A percentile compares a stretch with the other conserved stretches of the same genome.
Conservation (phyloP, 2,329 filamentous ascomycete species). For the Penicillium sp. region DNA sequence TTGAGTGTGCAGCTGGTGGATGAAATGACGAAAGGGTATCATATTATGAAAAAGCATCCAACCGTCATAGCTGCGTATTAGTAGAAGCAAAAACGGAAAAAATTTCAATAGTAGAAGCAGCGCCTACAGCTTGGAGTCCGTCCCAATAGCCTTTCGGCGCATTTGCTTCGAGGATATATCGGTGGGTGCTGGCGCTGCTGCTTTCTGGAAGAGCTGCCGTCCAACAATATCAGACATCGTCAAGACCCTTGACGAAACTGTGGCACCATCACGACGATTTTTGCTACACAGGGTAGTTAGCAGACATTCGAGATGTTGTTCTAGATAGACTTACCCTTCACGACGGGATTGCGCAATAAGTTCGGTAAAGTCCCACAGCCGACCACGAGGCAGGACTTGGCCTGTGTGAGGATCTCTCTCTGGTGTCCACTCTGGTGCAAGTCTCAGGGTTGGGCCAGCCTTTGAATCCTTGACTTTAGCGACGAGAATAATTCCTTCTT, state of each 20-base stretch:
- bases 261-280: conserved; percentile 90
- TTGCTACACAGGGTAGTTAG: conserved; percentile 51
- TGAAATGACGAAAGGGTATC: conserved; percentile 5
- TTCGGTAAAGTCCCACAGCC: conserved; percentile 89
- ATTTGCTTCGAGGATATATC: conserved; percentile 37
- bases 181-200: conserved; percentile 25
- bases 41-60: not conserved
- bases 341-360: conserved; percentile 77
- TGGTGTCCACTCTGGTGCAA: conserved; percentile 75
- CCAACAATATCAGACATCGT: conserved; percentile 74
- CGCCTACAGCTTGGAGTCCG: conserved; percentile 32
- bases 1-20: not conserved
- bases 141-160: conserved; percentile 39
- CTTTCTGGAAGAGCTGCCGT: conserved; percentile 59
- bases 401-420: conserved; percentile 62
- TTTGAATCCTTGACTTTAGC: conserved; percentile 62
- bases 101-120: not conserved
- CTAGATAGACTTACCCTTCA: conserved; percentile 60
- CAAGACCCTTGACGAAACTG: conserved; percentile 79
- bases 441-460: conserved; percentile 52
- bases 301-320: not conserved
- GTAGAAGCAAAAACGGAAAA: not conserved
- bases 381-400: conserved; percentile 66
- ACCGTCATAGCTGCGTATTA: not conserved
- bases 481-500: conserved; percentile 83